Base-by-base conservation (phyloP, 371 early-diverging fungal species). In the Mortierella sp. region DNA sequence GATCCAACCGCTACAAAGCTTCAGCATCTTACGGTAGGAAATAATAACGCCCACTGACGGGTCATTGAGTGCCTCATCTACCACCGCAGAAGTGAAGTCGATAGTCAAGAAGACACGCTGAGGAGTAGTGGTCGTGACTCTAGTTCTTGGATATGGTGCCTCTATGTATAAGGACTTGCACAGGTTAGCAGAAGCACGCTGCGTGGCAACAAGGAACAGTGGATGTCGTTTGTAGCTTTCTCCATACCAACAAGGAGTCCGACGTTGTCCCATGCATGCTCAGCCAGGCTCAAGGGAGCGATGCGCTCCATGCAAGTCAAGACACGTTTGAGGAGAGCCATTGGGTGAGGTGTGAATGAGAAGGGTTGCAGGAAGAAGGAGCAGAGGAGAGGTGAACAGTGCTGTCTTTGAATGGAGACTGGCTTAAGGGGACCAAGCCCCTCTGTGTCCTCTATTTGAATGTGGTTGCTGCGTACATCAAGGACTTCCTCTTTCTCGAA, bases 191-290 rank as follows among this genome's bases (percentile, higher is more conserved):
- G 28, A 37, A 27, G 45, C 37, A 21, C 16, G 27, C 28, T n/a
- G 45, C 27, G 2, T 4, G 34, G 25, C 28, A 37, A 48, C 19
- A 46, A 59, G 29, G 27, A 28, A 51, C 8, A 55, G 29, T 8
- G 17, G 4, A 52, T 47, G 51, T 34, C 34, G 19, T 14, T 16
- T 16, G 44, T 17, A 16, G 5, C n/a, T 13, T 9, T n/a, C 7
- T 46, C 49, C 69, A 50, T 82, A 90, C 91, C 96, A 29, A 98
- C 83, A 51, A 97, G 84, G 27, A 94, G 80, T 31, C 98, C 97
- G 37, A 97, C 96, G 83, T 99, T 99, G 80, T 99, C 99, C 99
- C 99, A 99, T 4, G 91, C 81, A 4, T 83, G 81, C 43, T 95
- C 96, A 7, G 98, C 97, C 47, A 95, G 84, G 55, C 85, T 85